phyloP scores from a whole-genome alignment of 306 rosid genomes.

The Quercus robur region DNA sequence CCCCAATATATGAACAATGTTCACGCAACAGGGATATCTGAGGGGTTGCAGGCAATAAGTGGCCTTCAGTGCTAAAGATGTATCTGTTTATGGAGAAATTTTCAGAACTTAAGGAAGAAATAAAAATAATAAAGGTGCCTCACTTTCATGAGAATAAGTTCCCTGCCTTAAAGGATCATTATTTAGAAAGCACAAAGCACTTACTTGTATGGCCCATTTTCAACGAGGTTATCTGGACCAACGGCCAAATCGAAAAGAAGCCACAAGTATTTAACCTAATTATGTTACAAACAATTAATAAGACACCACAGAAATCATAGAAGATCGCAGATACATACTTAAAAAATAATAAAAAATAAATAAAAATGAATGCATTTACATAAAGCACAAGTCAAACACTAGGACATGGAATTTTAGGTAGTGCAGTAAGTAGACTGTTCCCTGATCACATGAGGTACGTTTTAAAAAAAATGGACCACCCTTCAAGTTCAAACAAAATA shows the following conservation, averaged over 20 bases:
- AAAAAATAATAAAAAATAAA: too few relatives aligned
- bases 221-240: slow-evolving; percentile 93
- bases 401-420: not conserved
- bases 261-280: slow-evolving; percentile 94
- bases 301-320: slow-evolving; percentile 10
- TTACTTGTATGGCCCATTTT: slow-evolving; percentile 96
- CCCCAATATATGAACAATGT: slow-evolving; percentile 77
- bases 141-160: slow-evolving; percentile 9
- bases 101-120: slow-evolving; percentile 5
- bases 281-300: slow-evolving; percentile 22
- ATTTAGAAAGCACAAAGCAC: slow-evolving; percentile 21
- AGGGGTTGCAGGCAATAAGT: slow-evolving; percentile 86
- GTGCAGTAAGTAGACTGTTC: not conserved
- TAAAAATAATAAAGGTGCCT: not conserved
- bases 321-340: not conserved
- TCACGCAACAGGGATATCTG: slow-evolving; percentile 75
- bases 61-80: slow-evolving; percentile 95
- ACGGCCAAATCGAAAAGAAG: slow-evolving; percentile 96
- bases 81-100: slow-evolving; percentile 47
- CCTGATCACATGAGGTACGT: not conserved
- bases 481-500: not conserved
- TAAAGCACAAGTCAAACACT: not conserved
- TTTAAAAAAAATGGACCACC: not conserved
- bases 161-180: slow-evolving; percentile 18
- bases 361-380: not conserved